Evolutionary conservation across 2,329 filamentous ascomycete genomes (phyloP).

Genomic region (Plectosphaerella plurivora): DNA sequence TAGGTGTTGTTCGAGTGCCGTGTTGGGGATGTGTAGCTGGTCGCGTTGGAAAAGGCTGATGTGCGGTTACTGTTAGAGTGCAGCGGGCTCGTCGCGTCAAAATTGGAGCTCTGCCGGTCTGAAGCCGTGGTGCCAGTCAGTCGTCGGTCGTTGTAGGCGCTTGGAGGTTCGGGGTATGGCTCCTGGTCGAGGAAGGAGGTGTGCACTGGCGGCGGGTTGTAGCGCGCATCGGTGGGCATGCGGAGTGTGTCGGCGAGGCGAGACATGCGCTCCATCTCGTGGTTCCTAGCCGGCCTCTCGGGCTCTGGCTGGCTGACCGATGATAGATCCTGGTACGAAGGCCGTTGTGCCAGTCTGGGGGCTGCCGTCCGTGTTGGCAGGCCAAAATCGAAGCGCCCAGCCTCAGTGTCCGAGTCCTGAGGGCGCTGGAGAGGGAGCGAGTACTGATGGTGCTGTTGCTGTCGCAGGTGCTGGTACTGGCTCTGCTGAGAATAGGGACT

Average conservation of each 20-base stretch:
- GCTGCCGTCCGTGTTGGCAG: neutral
- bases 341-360: neutral
- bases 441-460: no score
- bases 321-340: neutral
- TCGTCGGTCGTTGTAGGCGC: neutral
- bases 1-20: neutral
- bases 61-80: constrained; percentile 5
- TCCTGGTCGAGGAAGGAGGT: neutral
- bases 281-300: no score
- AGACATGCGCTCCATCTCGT: neutral
- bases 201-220: neutral
- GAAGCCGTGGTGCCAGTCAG: neutral
- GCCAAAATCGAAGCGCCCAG: neutral
- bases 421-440: neutral
- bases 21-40: neutral
- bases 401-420: neutral
- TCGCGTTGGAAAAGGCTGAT: constrained; percentile 5
- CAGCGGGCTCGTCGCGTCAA: constrained; percentile 3
- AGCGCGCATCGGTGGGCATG: neutral
- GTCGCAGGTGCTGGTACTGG: no score
- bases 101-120: constrained; percentile 2
- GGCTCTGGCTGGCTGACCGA: neutral
- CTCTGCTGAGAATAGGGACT: no score
- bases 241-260: neutral
- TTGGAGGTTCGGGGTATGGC: neutral